A percentile compares a stretch with the other conserved stretches of the same genome.
phyloP scores from a whole-genome alignment of 2,329 filamentous ascomycete genomes.

The Lecanicillium sp. region DNA sequence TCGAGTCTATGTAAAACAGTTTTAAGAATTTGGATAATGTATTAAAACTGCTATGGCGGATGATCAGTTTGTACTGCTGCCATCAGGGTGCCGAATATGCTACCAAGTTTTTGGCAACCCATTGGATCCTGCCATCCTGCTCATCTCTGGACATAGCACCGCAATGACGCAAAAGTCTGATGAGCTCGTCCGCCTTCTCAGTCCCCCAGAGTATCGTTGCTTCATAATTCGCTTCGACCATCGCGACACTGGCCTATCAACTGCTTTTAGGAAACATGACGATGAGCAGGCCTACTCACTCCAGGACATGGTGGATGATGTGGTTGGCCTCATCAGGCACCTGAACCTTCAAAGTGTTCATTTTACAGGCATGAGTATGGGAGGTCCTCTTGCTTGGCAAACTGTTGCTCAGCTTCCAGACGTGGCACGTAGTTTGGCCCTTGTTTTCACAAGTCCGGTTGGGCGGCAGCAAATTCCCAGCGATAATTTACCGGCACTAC shows the following conservation, averaged over 20 bases:
- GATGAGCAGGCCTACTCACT: slow-evolving; percentile 14
- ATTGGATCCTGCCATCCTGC: slow-evolving; percentile 16
- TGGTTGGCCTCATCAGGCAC: slow-evolving; percentile 18
- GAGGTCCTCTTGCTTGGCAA: slow-evolving; percentile 17
- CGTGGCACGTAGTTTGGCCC: slow-evolving; percentile 14
- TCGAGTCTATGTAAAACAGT: too few relatives aligned
- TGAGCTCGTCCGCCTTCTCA: slow-evolving; percentile 14
- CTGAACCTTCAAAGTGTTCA: slow-evolving; percentile 16
- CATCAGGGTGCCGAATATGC: slow-evolving; percentile 18
- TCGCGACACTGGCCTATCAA: slow-evolving; percentile 16
- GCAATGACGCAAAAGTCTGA: slow-evolving; percentile 19
- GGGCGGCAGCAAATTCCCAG: slow-evolving; percentile 10
- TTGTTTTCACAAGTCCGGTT: slow-evolving; percentile 16
- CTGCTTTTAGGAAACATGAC: slow-evolving; percentile 16
- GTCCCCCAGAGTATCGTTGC: slow-evolving; percentile 6
- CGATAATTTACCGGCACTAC: slow-evolving; percentile 9
- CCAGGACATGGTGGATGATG: slow-evolving; percentile 17
- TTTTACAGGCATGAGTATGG: slow-evolving; percentile 18
- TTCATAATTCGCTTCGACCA: slow-evolving; percentile 17
- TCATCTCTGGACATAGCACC: slow-evolving; percentile 14
- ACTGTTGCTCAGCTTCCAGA: slow-evolving; percentile 13
- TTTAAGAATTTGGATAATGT: too few relatives aligned
- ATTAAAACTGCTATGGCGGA: too few relatives aligned
- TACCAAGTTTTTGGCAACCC: slow-evolving; percentile 19
- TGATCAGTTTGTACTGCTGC: slow-evolving; percentile 18